Conservation (phyloP, 257 asterid species). For the Solanum piurae region DNA sequence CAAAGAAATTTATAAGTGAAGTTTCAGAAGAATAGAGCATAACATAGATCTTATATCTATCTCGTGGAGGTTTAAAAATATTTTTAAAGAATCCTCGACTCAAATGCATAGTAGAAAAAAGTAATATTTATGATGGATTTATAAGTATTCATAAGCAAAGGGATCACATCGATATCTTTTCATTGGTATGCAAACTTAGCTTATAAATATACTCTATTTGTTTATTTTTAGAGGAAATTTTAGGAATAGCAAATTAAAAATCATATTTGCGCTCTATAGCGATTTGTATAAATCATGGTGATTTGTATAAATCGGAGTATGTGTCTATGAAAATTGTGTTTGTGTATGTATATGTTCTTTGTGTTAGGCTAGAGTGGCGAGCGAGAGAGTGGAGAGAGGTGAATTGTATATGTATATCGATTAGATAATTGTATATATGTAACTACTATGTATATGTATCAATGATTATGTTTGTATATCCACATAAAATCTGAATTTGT, state of each 20-base stretch:
- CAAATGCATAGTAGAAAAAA: neutral
- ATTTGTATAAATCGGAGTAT: rapidly evolving
- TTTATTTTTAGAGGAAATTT: too few relatives aligned
- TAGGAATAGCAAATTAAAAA: too few relatives aligned
- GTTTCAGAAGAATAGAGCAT: rapidly evolving
- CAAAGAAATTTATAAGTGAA: rapidly evolving
- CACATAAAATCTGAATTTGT: too few relatives aligned
- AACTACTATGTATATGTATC: neutral
- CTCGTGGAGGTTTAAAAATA: neutral
- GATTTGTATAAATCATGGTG: rapidly evolving
- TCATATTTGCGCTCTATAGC: neutral
- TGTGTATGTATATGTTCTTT: neutral
- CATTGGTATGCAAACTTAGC: rapidly evolving
- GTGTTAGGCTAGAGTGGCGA: neutral
- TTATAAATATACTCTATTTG: neutral
- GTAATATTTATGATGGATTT: neutral
- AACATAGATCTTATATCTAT: neutral
- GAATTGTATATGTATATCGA: too few relatives aligned
- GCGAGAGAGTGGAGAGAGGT: too few relatives aligned
- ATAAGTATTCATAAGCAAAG: neutral
- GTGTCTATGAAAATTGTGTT: neutral
- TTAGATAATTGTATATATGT: too few relatives aligned
- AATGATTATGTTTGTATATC: too few relatives aligned
- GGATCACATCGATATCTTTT: neutral
- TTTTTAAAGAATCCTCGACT: neutral